These are phyloP conservation scores for Candida oleophila DNA, from an alignment of 805 yeast genomes.

Conservation along the genomic window DNA sequence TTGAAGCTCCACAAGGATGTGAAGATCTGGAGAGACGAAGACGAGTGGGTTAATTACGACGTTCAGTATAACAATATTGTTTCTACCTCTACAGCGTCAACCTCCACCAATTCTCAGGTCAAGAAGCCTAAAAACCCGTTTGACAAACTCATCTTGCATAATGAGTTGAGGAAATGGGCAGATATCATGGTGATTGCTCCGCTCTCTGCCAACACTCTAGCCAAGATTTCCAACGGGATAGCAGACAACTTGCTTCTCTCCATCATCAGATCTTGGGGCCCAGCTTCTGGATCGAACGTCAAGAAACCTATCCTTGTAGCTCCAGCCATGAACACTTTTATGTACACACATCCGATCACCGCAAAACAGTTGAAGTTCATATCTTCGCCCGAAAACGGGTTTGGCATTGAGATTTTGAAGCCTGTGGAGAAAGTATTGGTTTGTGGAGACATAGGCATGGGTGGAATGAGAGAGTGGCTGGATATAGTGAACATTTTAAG, in stretches of 20 bases:
- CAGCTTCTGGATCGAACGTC: slow-evolving; percentile 12
- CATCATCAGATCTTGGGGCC: slow-evolving; percentile 43
- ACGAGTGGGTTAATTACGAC: slow-evolving; percentile 73
- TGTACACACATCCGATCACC: slow-evolving; percentile 48
- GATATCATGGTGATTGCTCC: slow-evolving; percentile 48
- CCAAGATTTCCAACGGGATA: slow-evolving; percentile 45
- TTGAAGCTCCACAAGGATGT: slow-evolving; percentile 63
- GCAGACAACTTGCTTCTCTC: slow-evolving; percentile 44
- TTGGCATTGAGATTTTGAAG: slow-evolving; percentile 43
- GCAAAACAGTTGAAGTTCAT: slow-evolving; percentile 36
- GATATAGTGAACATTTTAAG: slow-evolving; percentile 44
- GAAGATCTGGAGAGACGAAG: slow-evolving; percentile 88
- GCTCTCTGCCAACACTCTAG: slow-evolving; percentile 44
- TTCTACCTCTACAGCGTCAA: slow-evolving; percentile 18
- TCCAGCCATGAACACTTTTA: slow-evolving; percentile 49
- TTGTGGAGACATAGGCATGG: slow-evolving; percentile 51
- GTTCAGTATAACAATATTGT: slow-evolving; percentile 16
- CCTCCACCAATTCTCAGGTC: slow-evolving; percentile 11
- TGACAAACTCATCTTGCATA: slow-evolving; percentile 40
- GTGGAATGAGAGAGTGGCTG: slow-evolving; percentile 50
- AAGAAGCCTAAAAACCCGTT: slow-evolving; percentile 30
- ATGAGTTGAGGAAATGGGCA: slow-evolving; percentile 47
- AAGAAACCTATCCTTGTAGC: slow-evolving; percentile 46
- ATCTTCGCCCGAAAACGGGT: slow-evolving; percentile 35
- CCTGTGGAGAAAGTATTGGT: slow-evolving; percentile 48